Conservation (phyloP, 208 protist species). For the Crithidia mellificae region DNA sequence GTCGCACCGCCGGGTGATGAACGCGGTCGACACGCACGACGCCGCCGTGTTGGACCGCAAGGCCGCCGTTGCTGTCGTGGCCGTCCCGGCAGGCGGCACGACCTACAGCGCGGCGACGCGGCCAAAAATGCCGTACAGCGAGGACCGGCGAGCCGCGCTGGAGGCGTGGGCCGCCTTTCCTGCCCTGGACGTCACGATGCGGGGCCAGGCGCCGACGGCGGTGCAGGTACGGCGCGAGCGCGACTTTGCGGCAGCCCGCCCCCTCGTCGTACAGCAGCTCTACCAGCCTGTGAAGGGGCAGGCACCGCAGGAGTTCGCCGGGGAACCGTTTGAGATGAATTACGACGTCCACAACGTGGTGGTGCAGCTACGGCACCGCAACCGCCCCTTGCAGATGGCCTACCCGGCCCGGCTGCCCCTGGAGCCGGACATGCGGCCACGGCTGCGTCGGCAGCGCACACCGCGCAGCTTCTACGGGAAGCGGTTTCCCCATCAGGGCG, state of each 20-base stretch:
- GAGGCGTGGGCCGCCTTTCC: constrained; percentile 36
- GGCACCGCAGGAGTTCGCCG: constrained; percentile 47
- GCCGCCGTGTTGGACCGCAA: not conserved
- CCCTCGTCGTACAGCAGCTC: constrained; percentile 17
- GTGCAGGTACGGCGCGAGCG: constrained; percentile 20
- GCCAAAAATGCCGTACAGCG: constrained; percentile 23
- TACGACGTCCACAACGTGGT: constrained; percentile 59
- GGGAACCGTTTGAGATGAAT: constrained; percentile 59
- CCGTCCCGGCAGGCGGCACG: not conserved
- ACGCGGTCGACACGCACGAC: constrained; percentile 17
- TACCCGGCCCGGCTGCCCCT: constrained; percentile 55
- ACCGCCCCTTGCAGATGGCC: constrained; percentile 37
- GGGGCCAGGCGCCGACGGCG: constrained; percentile 13
- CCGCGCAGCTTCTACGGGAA: constrained; percentile 76
- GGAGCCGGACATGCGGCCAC: constrained; percentile 34
- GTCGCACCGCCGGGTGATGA: constrained; percentile 23
- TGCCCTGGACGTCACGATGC: constrained; percentile 30
- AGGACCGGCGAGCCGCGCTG: constrained; percentile 29
- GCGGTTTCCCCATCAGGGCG: constrained; percentile 31
- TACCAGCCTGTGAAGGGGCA: constrained; percentile 33
- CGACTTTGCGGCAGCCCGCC: constrained; percentile 8
- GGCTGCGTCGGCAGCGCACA: constrained; percentile 53
- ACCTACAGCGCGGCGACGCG: not conserved
- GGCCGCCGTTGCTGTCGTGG: not conserved
- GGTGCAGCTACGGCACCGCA: constrained; percentile 44